A percentile compares a stretch with the other conserved stretches of the same genome.
Conservation (phyloP, 2,329 filamentous ascomycete species). For the Mycocentrospora acerina region DNA sequence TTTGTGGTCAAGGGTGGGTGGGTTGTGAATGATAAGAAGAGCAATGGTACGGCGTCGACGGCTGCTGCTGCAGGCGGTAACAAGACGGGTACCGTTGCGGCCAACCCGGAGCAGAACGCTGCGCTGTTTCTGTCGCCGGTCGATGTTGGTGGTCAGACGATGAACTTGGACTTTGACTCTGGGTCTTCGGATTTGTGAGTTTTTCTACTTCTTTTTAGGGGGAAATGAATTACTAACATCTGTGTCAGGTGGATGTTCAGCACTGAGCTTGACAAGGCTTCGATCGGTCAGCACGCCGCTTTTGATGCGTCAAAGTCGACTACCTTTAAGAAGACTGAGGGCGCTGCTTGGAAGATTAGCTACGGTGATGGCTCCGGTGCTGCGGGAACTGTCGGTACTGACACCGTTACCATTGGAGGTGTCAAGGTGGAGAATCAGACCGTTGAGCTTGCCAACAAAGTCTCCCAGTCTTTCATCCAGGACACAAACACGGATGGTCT, state of each 20-base stretch:
- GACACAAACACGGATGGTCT: slow-evolving; percentile 68
- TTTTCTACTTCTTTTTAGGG: neutral
- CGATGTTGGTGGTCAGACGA: slow-evolving; percentile 66
- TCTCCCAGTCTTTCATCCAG: slow-evolving; percentile 60
- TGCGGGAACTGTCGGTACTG: slow-evolving; percentile 65
- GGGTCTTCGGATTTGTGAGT: slow-evolving; percentile 69
- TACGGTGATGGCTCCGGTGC: slow-evolving; percentile 70
- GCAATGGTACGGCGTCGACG: slow-evolving; percentile 5
- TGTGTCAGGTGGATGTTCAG: slow-evolving; percentile 66
- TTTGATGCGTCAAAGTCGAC: slow-evolving; percentile 57
- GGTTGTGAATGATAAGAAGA: slow-evolving; percentile 43
- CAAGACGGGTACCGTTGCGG: slow-evolving; percentile 60
- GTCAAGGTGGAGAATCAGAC: slow-evolving; percentile 62
- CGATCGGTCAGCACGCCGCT: slow-evolving; percentile 55
- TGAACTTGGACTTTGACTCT: slow-evolving; percentile 74
- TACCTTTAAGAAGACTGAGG: slow-evolving; percentile 52
- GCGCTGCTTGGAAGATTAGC: slow-evolving; percentile 61
- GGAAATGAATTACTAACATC: slow-evolving; percentile 10
- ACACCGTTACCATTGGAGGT: slow-evolving; percentile 67
- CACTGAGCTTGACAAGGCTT: slow-evolving; percentile 53
- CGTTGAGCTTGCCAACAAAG: slow-evolving; percentile 64
- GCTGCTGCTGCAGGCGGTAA: slow-evolving; percentile 30
- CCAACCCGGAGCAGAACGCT: slow-evolving; percentile 66
- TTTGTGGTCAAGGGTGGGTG: slow-evolving; percentile 22
- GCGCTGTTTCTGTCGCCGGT: slow-evolving; percentile 71